Conservation (phyloP, 1,284 basidiomycete genomes). For the Cryptococcus hybrid region DNA sequence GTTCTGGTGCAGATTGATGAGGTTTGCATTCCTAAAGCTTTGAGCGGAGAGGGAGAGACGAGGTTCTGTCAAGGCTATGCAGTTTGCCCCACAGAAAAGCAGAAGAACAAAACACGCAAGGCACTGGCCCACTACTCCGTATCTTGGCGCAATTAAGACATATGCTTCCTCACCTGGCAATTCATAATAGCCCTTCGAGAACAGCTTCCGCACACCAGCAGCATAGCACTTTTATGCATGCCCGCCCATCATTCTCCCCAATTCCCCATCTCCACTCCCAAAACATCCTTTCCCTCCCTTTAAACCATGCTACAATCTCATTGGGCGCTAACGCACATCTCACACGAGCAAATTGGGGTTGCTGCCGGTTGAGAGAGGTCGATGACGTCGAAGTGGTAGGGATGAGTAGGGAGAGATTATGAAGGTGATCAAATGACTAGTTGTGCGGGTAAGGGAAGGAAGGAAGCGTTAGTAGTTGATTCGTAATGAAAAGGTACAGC, state of each 20-base stretch:
- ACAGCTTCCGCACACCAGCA: too few species aligned
- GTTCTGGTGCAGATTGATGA: too few species aligned
- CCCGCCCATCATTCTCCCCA: constrained; percentile 48
- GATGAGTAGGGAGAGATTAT: constrained; percentile 37
- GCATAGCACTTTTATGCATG: constrained; percentile 28
- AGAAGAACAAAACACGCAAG: too few species aligned
- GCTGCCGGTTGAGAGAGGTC: constrained; percentile 5
- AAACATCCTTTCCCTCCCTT: constrained; percentile 35
- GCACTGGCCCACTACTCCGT: too few species aligned
- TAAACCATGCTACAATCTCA: constrained; percentile 49
- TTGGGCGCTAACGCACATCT: constrained; percentile 40
- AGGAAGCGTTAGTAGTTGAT: neutral
- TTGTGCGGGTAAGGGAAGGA: neutral
- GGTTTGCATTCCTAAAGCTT: too few species aligned
- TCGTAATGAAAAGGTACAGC: neutral
- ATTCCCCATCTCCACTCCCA: constrained; percentile 44
- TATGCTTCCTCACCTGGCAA: too few species aligned
- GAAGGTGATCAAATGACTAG: constrained; percentile 43
- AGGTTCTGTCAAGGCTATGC: too few species aligned
- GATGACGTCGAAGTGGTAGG: constrained; percentile 23
- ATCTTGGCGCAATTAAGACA: too few species aligned
- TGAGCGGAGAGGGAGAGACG: too few species aligned
- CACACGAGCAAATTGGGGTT: constrained; percentile 42
- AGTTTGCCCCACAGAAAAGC: too few species aligned
- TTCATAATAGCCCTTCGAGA: too few species aligned